Percentiles rank a stretch among this genome's conserved stretches.
These are phyloP conservation scores for Guyanaporus albipodus DNA, from an alignment of 768 basidiomycete species.

Conservation along the genomic window DNA sequence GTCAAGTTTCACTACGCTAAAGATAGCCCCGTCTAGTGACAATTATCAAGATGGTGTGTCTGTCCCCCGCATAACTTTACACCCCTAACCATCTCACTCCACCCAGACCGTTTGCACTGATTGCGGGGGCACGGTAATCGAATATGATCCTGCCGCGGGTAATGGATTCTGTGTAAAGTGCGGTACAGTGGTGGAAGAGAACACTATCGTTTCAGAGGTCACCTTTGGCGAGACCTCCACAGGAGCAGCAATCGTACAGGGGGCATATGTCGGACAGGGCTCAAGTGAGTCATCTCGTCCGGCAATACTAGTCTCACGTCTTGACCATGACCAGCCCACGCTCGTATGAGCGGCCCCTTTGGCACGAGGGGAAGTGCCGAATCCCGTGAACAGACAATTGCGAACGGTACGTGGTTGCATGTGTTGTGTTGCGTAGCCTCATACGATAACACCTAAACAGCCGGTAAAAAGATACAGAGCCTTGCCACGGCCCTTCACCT, in stretches of 20 bases:
- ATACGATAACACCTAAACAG: slow-evolving; percentile 36
- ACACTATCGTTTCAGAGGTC: slow-evolving; percentile 90
- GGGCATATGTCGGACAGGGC: slow-evolving; percentile 86
- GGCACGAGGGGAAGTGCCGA: slow-evolving; percentile 77
- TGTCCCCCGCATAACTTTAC: not conserved
- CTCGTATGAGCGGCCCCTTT: slow-evolving; percentile 77
- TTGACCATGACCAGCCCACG: slow-evolving; percentile 53
- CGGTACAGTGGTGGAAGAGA: slow-evolving; percentile 89
- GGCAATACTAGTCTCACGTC: not conserved
- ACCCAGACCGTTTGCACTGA: slow-evolving; percentile 62
- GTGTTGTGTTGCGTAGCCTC: not conserved
- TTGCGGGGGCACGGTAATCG: slow-evolving; percentile 80
- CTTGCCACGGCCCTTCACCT: slow-evolving; percentile 76
- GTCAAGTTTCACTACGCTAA: not conserved
- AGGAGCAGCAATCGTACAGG: slow-evolving; percentile 94
- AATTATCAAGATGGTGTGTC: slow-evolving; percentile 17
- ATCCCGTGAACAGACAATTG: slow-evolving; percentile 87
- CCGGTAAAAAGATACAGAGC: slow-evolving; percentile 76
- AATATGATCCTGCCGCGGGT: slow-evolving; percentile 80
- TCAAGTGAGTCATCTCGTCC: slow-evolving; percentile 60
- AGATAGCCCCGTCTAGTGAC: not conserved
- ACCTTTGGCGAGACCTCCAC: slow-evolving; percentile 90
- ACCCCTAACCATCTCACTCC: not conserved
- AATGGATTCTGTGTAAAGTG: slow-evolving; percentile 84
- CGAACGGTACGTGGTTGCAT: slow-evolving; percentile 62